A percentile compares a stretch with the other conserved stretches of the same genome.
Evolutionary conservation across 192 early-diverging fungal genomes (phyloP).

Genomic region (Backusella macrospora): DNA sequence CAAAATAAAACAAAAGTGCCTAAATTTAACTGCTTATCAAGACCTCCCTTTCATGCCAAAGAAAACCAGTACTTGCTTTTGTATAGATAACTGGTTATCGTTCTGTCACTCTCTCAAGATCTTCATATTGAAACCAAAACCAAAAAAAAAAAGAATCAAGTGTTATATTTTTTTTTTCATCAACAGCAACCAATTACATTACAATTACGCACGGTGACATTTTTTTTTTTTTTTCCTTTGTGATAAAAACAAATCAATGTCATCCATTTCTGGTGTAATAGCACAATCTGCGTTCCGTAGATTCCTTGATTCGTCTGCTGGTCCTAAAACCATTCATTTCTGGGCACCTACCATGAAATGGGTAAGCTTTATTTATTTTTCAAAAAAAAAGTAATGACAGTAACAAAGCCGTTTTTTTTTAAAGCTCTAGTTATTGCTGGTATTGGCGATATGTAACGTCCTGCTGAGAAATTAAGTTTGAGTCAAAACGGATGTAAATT

Average conservation of each 20-base stretch:
- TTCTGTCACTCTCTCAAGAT: too few species aligned
- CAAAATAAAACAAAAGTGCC: too few species aligned
- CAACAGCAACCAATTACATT: background rate
- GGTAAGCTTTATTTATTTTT: constrained; percentile 60
- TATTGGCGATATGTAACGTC: constrained; percentile 84
- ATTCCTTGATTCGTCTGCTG: constrained; percentile 72
- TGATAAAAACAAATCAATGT: constrained; percentile 23
- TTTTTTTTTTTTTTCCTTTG: constrained; percentile 5
- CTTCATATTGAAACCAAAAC: too few species aligned
- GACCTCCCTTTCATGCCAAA: too few species aligned
- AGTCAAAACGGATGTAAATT: constrained; percentile 71
- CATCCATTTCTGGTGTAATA: constrained; percentile 39
- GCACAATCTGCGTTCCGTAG: constrained; percentile 59
- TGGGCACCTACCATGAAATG: constrained; percentile 95
- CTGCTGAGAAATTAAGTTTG: constrained; percentile 84
- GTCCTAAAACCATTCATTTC: constrained; percentile 95
- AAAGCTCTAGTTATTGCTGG: constrained; percentile 93
- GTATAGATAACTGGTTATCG: too few species aligned
- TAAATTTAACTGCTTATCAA: too few species aligned
- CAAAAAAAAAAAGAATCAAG: background rate
- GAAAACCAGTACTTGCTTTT: too few species aligned
- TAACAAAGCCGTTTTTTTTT: background rate
- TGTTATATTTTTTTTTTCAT: constrained; percentile 3
- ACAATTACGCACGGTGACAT: background rate
- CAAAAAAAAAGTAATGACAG: background rate